phyloP scores from a whole-genome alignment of 257 asterid species.

The Nicotiana knightiana region DNA sequence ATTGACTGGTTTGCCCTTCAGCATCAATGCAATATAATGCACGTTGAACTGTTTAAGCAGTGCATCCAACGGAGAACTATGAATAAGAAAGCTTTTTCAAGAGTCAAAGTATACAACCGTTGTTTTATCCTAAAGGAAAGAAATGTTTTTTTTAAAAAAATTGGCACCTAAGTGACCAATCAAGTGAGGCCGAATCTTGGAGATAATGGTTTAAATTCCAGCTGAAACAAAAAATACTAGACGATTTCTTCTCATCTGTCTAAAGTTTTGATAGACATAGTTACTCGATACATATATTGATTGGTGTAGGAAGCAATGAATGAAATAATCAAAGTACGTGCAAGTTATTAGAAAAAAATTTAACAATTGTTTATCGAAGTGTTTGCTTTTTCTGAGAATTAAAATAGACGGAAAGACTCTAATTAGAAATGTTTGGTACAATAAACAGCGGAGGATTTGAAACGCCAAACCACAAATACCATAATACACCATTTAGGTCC shows the following conservation, averaged over 20 bases:
- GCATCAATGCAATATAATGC: neutral
- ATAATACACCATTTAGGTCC: neutral
- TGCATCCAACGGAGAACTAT: neutral
- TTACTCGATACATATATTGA: no score
- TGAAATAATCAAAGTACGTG: no score
- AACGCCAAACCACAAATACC: constrained; percentile 2
- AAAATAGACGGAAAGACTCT: neutral
- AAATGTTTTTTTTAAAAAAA: neutral
- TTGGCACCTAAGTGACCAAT: no score
- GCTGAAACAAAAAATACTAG: no score
- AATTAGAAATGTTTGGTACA: neutral
- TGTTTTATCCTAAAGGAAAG: neutral
- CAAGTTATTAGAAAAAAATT: neutral
- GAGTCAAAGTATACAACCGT: neutral
- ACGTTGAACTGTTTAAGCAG: neutral
- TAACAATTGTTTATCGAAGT: neutral
- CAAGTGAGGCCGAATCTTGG: no score
- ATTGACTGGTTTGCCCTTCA: neutral
- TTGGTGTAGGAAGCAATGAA: no score
- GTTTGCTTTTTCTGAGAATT: neutral
- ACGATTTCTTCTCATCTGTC: no score
- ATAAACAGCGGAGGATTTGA: neutral
- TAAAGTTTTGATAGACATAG: no score
- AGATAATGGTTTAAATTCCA: no score
- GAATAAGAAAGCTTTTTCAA: neutral